Base-by-base conservation (phyloP, 352 stramenopile species). In the Phytopythium chamaehyphon region DNA sequence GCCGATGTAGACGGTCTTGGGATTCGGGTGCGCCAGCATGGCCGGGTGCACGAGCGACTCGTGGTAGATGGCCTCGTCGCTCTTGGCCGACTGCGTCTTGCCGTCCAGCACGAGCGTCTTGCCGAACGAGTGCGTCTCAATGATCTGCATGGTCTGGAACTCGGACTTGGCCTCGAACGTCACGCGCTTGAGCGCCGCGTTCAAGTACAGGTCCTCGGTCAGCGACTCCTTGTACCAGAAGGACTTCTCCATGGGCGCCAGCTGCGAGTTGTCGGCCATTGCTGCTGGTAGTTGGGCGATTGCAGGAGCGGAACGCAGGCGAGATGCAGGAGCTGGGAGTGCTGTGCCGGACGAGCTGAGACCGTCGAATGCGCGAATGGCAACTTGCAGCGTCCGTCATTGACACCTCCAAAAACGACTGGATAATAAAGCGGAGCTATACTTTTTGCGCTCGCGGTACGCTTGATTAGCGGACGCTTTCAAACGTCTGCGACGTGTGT, bases 1-100 rank as follows among this genome's bases (percentile, higher is more conserved):
- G 59, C 88, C 91, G 58, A 98, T 97, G 67, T 96, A 96, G 4
- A 97, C 89, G 31, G 72, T 90, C 62, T 94, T 96, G 31, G 86
- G 83, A 61, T 86, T 87, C 39, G 66, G 62, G 66, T 87, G 83
- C n/a, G 86, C 78, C 40, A 98, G 78, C 42, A 99, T 64, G 21
- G 89, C 77, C 31, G 91, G 92, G 68, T 98, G 93, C 39, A 98
- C 92, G n/a, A 98, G 75, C 51, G 69, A 79, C 71, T 98, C 94
- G 70, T 98, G 94, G 67, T 98, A 98, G 45, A 97, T 88, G 63
- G 87, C 84, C 69, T 98, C 96, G 66, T 98, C 95, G 51, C 77
- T 81, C 61, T 96, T 77, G 38, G 93, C 71, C 52, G 83, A 97
- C 70, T 98, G 93, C 23, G 93, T 98, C 74, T 98, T 97, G 51